Evolutionary conservation across 208 protist species (phyloP).

Genomic region (Trichomonas tenax): DNA sequence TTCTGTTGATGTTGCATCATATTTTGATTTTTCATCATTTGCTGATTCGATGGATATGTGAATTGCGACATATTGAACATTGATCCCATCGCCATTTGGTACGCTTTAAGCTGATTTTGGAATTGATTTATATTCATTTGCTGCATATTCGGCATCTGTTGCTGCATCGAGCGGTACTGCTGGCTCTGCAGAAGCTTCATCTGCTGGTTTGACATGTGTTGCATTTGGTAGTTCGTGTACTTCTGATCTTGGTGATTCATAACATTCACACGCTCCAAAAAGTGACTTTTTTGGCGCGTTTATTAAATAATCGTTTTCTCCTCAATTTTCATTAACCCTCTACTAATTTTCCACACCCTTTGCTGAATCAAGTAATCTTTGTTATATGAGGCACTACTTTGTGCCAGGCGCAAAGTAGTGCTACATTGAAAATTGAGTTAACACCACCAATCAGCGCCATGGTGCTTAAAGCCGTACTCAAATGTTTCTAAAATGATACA

Average conservation of each 20-base stretch:
- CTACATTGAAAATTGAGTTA: too few species aligned
- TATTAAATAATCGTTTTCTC: too few species aligned
- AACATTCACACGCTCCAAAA: neutral
- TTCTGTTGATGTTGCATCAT: neutral
- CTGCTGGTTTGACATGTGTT: too few species aligned
- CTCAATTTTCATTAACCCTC: too few species aligned
- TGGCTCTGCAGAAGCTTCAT: neutral
- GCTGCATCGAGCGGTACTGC: neutral
- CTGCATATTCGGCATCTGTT: neutral
- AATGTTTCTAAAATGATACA: too few species aligned
- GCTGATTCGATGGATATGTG: neutral
- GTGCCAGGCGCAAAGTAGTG: too few species aligned
- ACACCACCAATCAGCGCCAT: too few species aligned
- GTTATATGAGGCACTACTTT: too few species aligned
- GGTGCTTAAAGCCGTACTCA: too few species aligned
- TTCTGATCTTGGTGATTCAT: neutral
- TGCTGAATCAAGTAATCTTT: too few species aligned
- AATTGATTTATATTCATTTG: neutral
- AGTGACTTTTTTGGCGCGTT: neutral
- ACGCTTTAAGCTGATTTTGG: neutral
- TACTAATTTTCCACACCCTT: too few species aligned
- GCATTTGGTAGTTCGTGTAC: neutral
- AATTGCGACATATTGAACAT: neutral
- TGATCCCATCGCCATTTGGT: neutral
- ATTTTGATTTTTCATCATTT: neutral